Conservation (phyloP, 768 basidiomycete species). For the Tremella yokohamensis region DNA sequence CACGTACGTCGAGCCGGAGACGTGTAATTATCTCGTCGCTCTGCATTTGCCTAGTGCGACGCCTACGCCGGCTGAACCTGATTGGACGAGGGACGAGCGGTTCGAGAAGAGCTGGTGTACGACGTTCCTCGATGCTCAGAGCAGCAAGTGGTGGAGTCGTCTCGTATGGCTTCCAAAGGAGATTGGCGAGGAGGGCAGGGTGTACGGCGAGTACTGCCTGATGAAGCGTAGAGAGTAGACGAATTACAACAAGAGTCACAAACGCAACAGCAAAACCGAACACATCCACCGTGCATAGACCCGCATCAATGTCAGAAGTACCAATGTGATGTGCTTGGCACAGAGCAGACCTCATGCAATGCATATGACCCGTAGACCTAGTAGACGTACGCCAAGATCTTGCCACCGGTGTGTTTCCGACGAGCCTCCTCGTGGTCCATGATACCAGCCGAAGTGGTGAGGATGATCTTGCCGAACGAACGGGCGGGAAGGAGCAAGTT, state of each 20-base stretch:
- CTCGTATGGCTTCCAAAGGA: slow-evolving; percentile 74
- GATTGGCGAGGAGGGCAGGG: slow-evolving; percentile 65
- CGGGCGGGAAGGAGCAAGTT: slow-evolving; percentile 92
- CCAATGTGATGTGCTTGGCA: not conserved
- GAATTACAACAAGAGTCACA: no score
- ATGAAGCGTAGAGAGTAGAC: slow-evolving; percentile 56
- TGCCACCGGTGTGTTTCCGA: slow-evolving; percentile 89
- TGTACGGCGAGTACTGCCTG: slow-evolving; percentile 87
- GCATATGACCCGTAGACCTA: slow-evolving; percentile 53
- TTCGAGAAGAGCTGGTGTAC: slow-evolving; percentile 82
- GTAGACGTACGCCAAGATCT: slow-evolving; percentile 88
- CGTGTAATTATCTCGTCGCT: slow-evolving; percentile 88
- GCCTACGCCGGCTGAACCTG: slow-evolving; percentile 62
- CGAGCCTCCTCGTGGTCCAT: slow-evolving; percentile 93
- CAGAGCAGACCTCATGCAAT: slow-evolving; percentile 1
- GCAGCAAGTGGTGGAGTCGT: slow-evolving; percentile 69
- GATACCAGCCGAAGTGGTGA: slow-evolving; percentile 96
- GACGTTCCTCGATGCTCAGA: slow-evolving; percentile 76
- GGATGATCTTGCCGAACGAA: slow-evolving; percentile 93
- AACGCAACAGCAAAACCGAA: no score
- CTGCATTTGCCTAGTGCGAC: slow-evolving; percentile 77
- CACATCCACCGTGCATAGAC: not conserved
- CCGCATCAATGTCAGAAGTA: not conserved
- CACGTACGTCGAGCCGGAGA: slow-evolving; percentile 68
- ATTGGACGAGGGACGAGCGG: slow-evolving; percentile 58